Evolutionary conservation across 2,329 filamentous ascomycete genomes (phyloP), one percentile per base, ranked within the genome.

Genomic region (Penicillium sp.): DNA sequence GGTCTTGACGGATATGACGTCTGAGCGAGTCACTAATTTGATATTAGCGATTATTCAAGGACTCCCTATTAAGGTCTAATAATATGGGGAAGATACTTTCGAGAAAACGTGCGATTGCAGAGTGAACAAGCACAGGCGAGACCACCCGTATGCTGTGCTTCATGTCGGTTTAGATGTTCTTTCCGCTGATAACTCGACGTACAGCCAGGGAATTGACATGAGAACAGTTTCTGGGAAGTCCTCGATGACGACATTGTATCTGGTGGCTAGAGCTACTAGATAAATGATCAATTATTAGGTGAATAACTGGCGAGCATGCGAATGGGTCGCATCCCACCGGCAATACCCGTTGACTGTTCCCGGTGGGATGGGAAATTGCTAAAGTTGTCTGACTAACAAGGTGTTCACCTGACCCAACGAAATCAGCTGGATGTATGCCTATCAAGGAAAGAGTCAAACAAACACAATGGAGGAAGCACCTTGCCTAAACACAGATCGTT

Each of bases 161-260:
- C 44, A 26, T 47, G 44, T 17, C 44, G 44, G 13, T 47, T 47
- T 13, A 47, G 24, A 19, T 47, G 44, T 47, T 47, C 44, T 17
- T 47, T 47, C 44, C 44, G 44, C 44, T 47, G 44, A 47, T 47
- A 47, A 13, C 44, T 47, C 13, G 22, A 47, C 24, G 24, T 26
- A 47, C 44, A 47, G 44, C 44, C 44, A 13, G 44, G 44, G 7
- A 47, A 47, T 47, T 26, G 44, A 26, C 44, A 47, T 26, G 44
- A 9, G 3, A 47, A 47, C 15, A 24, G 35, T 17, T 59, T 61
- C 67, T 59, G 26, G 57, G 61, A 57, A 53, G 57, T 38, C 38
- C 38, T 24, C 47, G 44, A 49, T 58, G 61, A 49, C 6, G 44
- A 26, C 44, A 47, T 47, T 2, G 5, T 28, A 33, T 38, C 35